Conservation (phyloP, 305 asterid species). For the Fraxinus nigra region DNA sequence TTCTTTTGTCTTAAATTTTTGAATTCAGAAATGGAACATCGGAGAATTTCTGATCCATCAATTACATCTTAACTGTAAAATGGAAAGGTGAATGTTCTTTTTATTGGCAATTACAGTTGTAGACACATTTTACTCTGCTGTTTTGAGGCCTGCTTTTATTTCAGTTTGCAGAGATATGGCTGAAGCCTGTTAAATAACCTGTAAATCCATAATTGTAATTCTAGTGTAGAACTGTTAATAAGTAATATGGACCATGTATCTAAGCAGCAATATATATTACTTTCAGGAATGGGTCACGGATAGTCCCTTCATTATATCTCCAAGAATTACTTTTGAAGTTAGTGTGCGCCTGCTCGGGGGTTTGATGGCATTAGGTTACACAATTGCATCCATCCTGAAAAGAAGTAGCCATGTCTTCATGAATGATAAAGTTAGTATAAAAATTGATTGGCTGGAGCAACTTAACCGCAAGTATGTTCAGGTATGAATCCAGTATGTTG, state of each 20-base stretch:
- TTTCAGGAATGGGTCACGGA: slow-evolving; percentile 98
- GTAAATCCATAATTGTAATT: not conserved
- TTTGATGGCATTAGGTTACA: slow-evolving; percentile 93
- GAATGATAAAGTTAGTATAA: slow-evolving; percentile 71
- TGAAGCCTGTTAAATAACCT: slow-evolving; percentile 9
- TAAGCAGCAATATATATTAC: slow-evolving; percentile 18
- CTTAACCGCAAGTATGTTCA: slow-evolving; percentile 84
- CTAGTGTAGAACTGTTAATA: not conserved
- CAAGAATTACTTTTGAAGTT: slow-evolving; percentile 95
- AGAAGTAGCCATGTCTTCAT: slow-evolving; percentile 83
- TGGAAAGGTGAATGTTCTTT: not conserved
- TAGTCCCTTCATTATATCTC: slow-evolving; percentile 90
- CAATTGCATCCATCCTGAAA: slow-evolving; percentile 93
- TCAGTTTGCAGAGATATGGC: slow-evolving; percentile 1
- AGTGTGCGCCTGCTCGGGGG: slow-evolving; percentile 99
- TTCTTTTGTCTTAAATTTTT: too few relatives aligned
- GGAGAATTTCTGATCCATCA: not conserved
- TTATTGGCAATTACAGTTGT: not conserved
- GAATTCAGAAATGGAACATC: not conserved
- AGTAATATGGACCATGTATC: slow-evolving; percentile 8
- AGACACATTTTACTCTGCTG: slow-evolving; percentile 3
- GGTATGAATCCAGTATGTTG: slow-evolving; percentile 43
- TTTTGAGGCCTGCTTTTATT: not conserved
- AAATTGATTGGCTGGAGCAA: slow-evolving; percentile 98
- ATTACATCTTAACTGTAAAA: slow-evolving; percentile 4